Conservation (phyloP, 768 basidiomycete species). For the Gautieria morchelliformis region DNA sequence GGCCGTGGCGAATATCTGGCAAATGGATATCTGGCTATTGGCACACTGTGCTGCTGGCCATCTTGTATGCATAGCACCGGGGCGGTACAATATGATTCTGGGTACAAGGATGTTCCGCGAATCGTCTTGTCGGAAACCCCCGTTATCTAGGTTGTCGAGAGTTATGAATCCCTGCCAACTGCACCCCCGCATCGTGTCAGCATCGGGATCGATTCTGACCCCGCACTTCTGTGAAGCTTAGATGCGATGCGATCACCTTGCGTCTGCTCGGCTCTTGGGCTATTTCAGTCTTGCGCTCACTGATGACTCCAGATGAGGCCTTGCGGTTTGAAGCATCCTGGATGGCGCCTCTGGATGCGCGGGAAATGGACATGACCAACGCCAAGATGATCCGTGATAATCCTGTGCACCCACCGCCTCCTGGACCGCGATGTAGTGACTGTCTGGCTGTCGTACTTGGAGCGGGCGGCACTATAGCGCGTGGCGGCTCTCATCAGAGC, state of each 20-base stretch:
- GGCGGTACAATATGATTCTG: neutral
- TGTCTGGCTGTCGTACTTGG: no score
- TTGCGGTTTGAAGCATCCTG: neutral
- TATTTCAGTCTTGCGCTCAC: neutral
- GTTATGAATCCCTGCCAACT: no score
- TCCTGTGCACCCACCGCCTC: no score
- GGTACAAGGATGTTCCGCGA: no score
- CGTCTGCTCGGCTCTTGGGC: neutral
- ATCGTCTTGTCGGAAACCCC: no score
- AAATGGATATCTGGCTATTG: neutral
- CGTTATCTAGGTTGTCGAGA: no score
- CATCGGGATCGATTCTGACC: conserved; percentile 7
- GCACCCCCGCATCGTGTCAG: neutral
- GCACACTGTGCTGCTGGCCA: neutral
- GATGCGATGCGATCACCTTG: neutral
- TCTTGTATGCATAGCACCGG: neutral
- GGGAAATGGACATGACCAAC: neutral
- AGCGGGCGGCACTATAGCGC: no score
- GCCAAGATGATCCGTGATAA: no score
- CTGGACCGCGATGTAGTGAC: no score
- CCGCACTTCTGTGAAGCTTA: conserved; percentile 7
- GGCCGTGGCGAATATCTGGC: neutral
- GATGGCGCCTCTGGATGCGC: neutral
- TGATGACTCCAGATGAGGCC: neutral
- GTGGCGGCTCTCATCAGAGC: neutral